phyloP scores from a whole-genome alignment of 2,329 filamentous ascomycete species.

The Colletotrichum tofieldiae region DNA sequence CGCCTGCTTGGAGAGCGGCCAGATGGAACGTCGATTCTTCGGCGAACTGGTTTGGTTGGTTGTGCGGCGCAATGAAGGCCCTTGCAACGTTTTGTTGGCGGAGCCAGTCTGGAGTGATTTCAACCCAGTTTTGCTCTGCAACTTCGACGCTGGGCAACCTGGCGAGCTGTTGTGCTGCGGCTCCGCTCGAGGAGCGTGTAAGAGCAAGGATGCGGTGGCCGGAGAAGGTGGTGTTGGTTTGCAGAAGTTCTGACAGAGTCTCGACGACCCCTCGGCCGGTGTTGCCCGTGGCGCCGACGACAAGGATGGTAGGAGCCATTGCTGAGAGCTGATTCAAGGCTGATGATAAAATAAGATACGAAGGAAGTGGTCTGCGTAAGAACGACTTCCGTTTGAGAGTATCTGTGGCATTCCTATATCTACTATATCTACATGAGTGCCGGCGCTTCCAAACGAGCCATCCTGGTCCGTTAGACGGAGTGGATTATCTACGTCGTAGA shows the following conservation, averaged over 20 bases:
- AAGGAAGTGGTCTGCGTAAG: no score
- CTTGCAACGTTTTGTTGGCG: slow-evolving; percentile 52
- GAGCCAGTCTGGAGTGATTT: slow-evolving; percentile 59
- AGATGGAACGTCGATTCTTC: slow-evolving; percentile 57
- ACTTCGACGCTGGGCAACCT: slow-evolving; percentile 53
- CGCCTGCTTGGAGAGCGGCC: slow-evolving; percentile 53
- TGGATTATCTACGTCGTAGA: no score
- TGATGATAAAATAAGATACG: no score
- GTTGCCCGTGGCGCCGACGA: background rate
- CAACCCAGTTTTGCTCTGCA: slow-evolving; percentile 54
- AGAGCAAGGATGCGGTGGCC: slow-evolving; percentile 43
- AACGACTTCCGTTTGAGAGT: no score
- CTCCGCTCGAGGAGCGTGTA: slow-evolving; percentile 40
- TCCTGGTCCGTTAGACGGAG: no score
- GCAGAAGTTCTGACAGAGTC: background rate
- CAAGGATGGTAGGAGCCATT: background rate
- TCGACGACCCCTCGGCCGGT: background rate
- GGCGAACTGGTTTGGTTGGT: slow-evolving; percentile 55
- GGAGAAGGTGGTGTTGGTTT: background rate
- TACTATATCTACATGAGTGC: no score
- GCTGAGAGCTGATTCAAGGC: background rate
- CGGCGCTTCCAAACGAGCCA: no score
- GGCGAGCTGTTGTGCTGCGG: slow-evolving; percentile 49
- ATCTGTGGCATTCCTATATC: no score
- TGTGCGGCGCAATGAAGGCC: slow-evolving; percentile 58